Conservation (phyloP, 1,284 basidiomycete species). For the Puccinia coronata region DNA sequence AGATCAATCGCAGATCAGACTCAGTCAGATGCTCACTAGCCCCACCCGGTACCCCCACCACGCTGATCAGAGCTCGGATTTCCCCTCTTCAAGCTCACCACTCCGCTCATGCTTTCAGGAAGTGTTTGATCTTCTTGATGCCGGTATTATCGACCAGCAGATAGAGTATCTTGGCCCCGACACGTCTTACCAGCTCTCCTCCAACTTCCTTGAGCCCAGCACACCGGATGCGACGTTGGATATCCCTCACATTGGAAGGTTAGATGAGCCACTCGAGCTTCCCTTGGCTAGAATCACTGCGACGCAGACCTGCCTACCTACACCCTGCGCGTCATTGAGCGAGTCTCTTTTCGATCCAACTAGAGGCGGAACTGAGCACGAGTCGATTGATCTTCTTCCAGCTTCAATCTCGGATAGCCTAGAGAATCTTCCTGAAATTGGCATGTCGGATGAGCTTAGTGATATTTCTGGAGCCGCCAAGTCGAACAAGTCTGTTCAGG, state of each 20-base stretch:
- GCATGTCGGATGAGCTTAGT: not conserved
- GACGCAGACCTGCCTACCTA: too few species aligned
- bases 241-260: too few species aligned
- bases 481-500: not conserved
- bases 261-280: too few species aligned
- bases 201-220: not conserved
- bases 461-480: not conserved
- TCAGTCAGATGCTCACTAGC: not conserved
- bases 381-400: not conserved
- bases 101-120: conserved; percentile 25
- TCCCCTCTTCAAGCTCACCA: not conserved
- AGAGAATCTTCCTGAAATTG: not conserved
- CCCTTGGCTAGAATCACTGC: too few species aligned
- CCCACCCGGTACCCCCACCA: not conserved
- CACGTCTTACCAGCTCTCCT: too few species aligned
- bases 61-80: not conserved
- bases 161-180: not conserved
- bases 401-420: not conserved
- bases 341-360: too few species aligned
- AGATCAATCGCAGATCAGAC: not conserved
- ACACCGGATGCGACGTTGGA: not conserved
- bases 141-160: not conserved
- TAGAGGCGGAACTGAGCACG: too few species aligned
- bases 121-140: conserved; percentile 21
- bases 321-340: too few species aligned